These are phyloP conservation scores for Evernia prunastri DNA, from an alignment of 495 filamentous ascomycete genomes.

Conservation along the genomic window DNA sequence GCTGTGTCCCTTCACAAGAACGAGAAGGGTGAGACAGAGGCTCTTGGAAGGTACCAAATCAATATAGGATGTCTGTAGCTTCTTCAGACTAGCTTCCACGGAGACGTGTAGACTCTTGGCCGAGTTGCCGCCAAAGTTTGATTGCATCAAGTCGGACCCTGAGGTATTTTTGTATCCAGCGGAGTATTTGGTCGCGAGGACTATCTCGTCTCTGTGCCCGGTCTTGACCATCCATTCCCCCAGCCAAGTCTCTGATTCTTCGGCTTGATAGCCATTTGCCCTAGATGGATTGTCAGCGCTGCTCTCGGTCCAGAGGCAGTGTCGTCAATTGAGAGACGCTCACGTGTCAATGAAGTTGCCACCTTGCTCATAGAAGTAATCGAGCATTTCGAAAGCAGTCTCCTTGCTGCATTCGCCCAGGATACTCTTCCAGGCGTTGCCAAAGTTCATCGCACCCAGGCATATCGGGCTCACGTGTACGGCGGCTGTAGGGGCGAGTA, in stretches of 20 bases:
- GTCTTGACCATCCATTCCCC: slow-evolving; percentile 54
- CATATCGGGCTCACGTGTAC: slow-evolving; percentile 55
- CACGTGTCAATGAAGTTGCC: slow-evolving; percentile 50
- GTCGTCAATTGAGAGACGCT: not conserved
- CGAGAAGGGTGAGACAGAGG: not conserved
- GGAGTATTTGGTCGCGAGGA: slow-evolving; percentile 69
- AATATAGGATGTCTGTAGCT: slow-evolving; percentile 59
- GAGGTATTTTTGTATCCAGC: slow-evolving; percentile 30
- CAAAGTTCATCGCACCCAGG: slow-evolving; percentile 60
- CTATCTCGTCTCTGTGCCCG: slow-evolving; percentile 54
- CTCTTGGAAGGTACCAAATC: slow-evolving; percentile 32
- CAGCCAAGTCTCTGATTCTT: slow-evolving; percentile 51
- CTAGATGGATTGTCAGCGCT: not conserved
- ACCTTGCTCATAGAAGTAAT: slow-evolving; percentile 43
- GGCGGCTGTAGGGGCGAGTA: slow-evolving; percentile 53
- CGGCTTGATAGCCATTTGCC: slow-evolving; percentile 51
- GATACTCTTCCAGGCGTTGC: slow-evolving; percentile 44
- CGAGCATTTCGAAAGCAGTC: slow-evolving; percentile 45
- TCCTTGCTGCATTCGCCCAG: slow-evolving; percentile 47
- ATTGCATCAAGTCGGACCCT: slow-evolving; percentile 28
- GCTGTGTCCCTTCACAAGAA: not conserved
- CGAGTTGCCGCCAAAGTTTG: slow-evolving; percentile 51
- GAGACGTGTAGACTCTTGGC: slow-evolving; percentile 47
- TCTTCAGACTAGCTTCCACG: slow-evolving; percentile 50
- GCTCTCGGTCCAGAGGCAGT: not conserved